Percentiles rank a stretch among this genome's conserved stretches.
Conservation (phyloP, 2,329 filamentous ascomycete genomes). For the Beauveria varroae region DNA sequence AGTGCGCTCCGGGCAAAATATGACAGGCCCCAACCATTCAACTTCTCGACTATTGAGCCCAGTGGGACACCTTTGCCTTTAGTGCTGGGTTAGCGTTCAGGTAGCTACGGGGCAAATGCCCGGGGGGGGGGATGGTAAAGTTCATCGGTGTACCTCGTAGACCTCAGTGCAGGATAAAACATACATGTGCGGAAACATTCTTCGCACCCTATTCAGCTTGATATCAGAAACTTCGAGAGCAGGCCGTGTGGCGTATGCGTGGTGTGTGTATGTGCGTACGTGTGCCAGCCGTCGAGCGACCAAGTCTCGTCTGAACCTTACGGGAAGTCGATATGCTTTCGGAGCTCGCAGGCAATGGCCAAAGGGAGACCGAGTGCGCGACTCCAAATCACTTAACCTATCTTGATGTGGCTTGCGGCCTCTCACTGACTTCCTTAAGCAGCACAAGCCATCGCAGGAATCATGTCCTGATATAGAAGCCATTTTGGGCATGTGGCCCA, state of each 20-base stretch:
- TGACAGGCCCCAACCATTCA: neutral
- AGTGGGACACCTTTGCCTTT: neutral
- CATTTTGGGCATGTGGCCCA: neutral
- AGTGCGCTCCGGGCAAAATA: neutral
- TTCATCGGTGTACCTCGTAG: neutral
- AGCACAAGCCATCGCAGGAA: neutral
- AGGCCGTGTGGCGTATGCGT: neutral
- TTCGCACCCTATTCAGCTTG: neutral
- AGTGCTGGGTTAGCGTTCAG: neutral
- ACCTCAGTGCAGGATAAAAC: neutral
- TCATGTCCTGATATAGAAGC: neutral
- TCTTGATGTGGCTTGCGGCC: neutral
- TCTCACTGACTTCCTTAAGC: neutral
- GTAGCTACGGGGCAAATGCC: neutral
- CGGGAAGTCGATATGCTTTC: neutral
- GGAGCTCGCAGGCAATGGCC: neutral
- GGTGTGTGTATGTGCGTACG: neutral
- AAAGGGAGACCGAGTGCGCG: neutral
- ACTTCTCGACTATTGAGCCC: neutral
- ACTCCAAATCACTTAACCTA: neutral
- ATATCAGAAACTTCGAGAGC: neutral
- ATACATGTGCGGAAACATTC: neutral
- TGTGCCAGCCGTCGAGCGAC: neutral
- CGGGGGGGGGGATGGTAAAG: neutral
- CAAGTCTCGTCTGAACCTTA: neutral